phyloP scores from a whole-genome alignment of 495 filamentous ascomycete species.

The Xylaria curta region DNA sequence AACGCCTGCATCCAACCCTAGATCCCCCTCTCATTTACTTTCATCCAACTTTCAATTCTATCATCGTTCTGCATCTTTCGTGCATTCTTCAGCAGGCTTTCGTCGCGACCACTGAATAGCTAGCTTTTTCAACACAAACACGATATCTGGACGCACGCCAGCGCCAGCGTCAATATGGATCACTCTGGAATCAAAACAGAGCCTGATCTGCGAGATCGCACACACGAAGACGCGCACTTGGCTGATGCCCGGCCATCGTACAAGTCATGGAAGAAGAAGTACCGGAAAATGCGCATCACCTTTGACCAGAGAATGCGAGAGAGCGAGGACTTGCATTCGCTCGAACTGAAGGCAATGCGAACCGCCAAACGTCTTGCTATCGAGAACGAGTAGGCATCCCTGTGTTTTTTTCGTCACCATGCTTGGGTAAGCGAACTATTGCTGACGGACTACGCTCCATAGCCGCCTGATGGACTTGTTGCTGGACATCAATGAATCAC shows the following conservation, averaged over 20 bases:
- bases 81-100: background rate
- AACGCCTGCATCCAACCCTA: background rate
- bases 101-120: background rate
- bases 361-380: slow-evolving; percentile 80
- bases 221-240: slow-evolving; percentile 41
- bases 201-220: slow-evolving; percentile 35
- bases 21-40: background rate
- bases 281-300: slow-evolving; percentile 84
- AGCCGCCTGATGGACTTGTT: slow-evolving; percentile 84
- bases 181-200: slow-evolving; percentile 33
- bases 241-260: slow-evolving; percentile 47
- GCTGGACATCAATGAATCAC: slow-evolving; percentile 81
- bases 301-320: slow-evolving; percentile 85
- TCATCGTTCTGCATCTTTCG: background rate
- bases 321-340: slow-evolving; percentile 75
- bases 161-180: slow-evolving; percentile 26
- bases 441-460: slow-evolving; percentile 22
- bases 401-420: slow-evolving; percentile 22
- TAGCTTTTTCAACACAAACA: background rate
- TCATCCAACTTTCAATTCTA: background rate
- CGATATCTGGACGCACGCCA: background rate
- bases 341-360: slow-evolving; percentile 77
- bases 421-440: slow-evolving; percentile 13
- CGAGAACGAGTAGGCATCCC: slow-evolving; percentile 71
- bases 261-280: slow-evolving; percentile 81